Evolutionary conservation across 2,329 filamentous ascomycete species (phyloP), one percentile per base, ranked within the genome.

Genomic region (Botrytis galanthina): DNA sequence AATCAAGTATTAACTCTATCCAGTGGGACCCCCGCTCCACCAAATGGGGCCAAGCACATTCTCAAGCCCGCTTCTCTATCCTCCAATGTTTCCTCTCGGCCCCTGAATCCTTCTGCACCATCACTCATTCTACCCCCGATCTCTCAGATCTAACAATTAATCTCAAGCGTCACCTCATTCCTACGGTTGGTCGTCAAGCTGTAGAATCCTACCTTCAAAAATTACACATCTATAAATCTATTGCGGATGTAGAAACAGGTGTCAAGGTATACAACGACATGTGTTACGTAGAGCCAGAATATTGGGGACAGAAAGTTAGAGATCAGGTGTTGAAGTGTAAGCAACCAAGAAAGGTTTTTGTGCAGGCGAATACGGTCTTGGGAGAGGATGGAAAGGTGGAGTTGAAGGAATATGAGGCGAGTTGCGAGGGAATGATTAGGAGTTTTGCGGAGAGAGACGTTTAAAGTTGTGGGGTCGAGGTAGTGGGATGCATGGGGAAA

Each of bases 21-120:
- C 29, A 37, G 86, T 98, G 94, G 94, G 94, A 98, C 80, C 94
- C 94, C 9, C 95, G 95, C 84, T 91, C 88, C 78, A 87, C 90
- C 77, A 97, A 97, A 84, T 97, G 95, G 95, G 95, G 95, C 14
- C 95, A 97, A 83, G 89, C 92, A 76, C 94, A 97, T 81, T 97
- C 94, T 83, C 94, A 97, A 83, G 95, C 94, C 35, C 92, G 95
- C 18, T 98, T 94, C 84, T 93, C 92, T 70, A 97, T 98, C 79
- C 85, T 98, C 59, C 90, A 89, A 80, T 95, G 90, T 78, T 95
- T 98, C 87, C 87, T 98, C 29, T 88, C 92, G 77, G 95, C 94
- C 0, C 93, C 92, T n/a, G 89, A 92, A 73, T 91, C 93, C 79
- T 98, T 98, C 83, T 95, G 94, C 84, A 90, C 91, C 81, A 87